Base-by-base conservation (phyloP, 2,329 filamentous ascomycete genomes). In the Domatiomyces globalis region DNA sequence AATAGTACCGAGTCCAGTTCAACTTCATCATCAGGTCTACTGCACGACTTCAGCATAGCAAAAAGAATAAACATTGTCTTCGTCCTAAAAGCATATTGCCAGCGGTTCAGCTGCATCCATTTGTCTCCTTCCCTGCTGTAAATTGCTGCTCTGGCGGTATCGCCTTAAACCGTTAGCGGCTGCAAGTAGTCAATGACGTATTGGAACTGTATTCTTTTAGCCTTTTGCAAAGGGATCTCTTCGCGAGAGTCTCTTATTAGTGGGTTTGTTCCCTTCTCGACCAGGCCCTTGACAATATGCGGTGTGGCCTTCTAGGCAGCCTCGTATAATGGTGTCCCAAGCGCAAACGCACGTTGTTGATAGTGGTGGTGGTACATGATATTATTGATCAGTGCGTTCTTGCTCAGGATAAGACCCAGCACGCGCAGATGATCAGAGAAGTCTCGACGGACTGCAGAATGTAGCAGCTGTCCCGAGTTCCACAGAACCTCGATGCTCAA, bases 241-340 rank as follows among this genome's bases (percentile, higher is more conserved):
- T 18, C 44, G 17, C 17, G 18, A 5, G 44, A 46, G 18, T 46
- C 44, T 46, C 44, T 3, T 1, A 46, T 46, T 9, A 46, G 17
- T 9, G 44, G 44, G 18, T 46, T 46, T 6, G 44, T 18, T 15
- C 44, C 44, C 18, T 9, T 46, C 7, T 46, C 44, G 7, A 46
- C 18, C 2, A 46, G 44, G 44, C 18, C 5, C 44, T 20, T 46
- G 44, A 59, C 56, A 6, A 56, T 52, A 50, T 62, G 58, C 7
- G 47, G 51, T 43, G 56, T 62, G 12, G 56, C 54, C 2, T 57
- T 46, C 42, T 57, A 52, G 45, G 45, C 49, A 29, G 61, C 61
- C 52, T 57, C 59, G 47, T 63, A 56, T 25, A 63, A 46, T 43
- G 57, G 39, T 2, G 60, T 60, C 19, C 60, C 60, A 1, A 59